phyloP scores from a whole-genome alignment of 129 eudicot genomes.

The Oenanthe sinensis region DNA sequence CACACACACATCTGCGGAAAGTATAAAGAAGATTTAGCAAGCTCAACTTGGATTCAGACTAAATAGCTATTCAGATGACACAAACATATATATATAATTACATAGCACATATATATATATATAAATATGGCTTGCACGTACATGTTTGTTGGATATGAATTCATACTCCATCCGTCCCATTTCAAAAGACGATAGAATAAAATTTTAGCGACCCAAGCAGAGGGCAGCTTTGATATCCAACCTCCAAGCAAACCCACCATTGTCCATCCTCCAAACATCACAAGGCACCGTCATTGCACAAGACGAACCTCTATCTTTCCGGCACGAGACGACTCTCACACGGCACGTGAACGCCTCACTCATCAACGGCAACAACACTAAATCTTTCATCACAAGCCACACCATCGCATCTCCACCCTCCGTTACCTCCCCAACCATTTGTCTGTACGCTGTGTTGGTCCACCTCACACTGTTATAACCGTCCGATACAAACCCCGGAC shows the following conservation, averaged over 20 bases:
- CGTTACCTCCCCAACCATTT: constrained; percentile 32
- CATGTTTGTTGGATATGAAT: no score
- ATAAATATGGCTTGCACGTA: no score
- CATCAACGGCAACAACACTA: constrained; percentile 29
- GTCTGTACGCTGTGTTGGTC: constrained; percentile 53
- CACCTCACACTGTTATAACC: constrained; percentile 42
- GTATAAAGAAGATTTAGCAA: not conserved
- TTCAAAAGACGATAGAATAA: no score
- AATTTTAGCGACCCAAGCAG: constrained; percentile 32
- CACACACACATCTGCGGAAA: not conserved
- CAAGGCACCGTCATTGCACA: constrained; percentile 47
- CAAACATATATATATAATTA: no score
- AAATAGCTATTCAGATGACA: no score
- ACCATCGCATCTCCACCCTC: constrained; percentile 15
- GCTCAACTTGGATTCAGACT: not conserved
- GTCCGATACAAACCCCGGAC: constrained; percentile 72
- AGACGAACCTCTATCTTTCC: constrained; percentile 12
- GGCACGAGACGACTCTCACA: constrained; percentile 58
- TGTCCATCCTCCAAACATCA: constrained; percentile 71
- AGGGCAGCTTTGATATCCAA: constrained; percentile 67
- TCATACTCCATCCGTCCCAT: no score
- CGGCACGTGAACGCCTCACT: constrained; percentile 61
- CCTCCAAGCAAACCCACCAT: constrained; percentile 85
- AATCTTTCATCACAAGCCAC: constrained; percentile 40
- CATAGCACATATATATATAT: not conserved